Conservation (phyloP, 345 rosid species). For the Erysimum cheiranthoides region DNA sequence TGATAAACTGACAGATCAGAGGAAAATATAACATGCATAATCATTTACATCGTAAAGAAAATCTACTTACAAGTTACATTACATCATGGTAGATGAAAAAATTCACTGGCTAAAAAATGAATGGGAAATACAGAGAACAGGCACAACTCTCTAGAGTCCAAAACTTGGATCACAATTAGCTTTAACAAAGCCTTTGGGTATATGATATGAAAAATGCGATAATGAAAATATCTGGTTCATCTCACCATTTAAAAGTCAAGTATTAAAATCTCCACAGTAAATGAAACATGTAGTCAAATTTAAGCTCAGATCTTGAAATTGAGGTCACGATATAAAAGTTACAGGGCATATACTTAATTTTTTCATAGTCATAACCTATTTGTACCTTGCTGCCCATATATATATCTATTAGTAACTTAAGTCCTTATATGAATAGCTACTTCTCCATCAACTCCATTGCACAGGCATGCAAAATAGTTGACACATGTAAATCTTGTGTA, state of each 20-base stretch:
- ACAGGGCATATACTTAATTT: neutral
- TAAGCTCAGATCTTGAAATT: neutral
- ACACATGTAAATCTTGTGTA: conserved; percentile 15
- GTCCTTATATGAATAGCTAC: neutral
- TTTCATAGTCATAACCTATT: neutral
- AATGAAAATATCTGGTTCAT: neutral
- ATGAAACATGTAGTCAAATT: conserved; percentile 24
- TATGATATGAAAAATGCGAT: neutral
- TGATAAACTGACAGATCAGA: conserved; percentile 1
- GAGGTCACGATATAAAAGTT: neutral
- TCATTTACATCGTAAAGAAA: conserved; percentile 7
- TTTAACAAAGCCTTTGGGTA: neutral
- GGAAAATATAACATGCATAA: neutral
- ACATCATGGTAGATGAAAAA: neutral
- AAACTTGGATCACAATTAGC: neutral
- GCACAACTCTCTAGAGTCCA: conserved; percentile 5
- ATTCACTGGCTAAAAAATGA: neutral
- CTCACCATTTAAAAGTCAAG: neutral
- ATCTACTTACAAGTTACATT: neutral
- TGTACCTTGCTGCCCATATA: neutral
- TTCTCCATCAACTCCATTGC: neutral
- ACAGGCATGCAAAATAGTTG: neutral
- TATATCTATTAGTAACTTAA: neutral
- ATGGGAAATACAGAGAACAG: conserved; percentile 6
- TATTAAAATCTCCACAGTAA: neutral